Percentiles rank a stretch among this genome's conserved stretches.
Evolutionary conservation across 495 filamentous ascomycete species (phyloP).

Genomic region (Daldinia childiae): DNA sequence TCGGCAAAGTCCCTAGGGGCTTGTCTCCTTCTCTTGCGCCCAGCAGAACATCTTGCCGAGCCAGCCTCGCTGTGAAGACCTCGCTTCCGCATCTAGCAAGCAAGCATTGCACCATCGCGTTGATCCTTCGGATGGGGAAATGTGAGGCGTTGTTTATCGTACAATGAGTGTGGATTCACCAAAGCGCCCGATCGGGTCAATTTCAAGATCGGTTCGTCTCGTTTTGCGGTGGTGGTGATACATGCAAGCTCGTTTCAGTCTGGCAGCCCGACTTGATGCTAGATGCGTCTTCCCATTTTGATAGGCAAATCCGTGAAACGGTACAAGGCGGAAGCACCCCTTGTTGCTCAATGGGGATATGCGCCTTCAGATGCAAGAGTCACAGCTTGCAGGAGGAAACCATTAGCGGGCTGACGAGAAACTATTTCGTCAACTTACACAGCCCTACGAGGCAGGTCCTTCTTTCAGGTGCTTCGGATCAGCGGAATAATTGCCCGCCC

Average conservation of each 20-base stretch:
- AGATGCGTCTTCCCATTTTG: slow-evolving; percentile 9
- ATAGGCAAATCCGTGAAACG: slow-evolving; percentile 13
- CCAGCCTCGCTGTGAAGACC: slow-evolving; percentile 3
- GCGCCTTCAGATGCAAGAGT: not conserved
- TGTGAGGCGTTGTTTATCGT: slow-evolving; percentile 2
- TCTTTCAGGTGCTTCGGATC: slow-evolving; percentile 4
- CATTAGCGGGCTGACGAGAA: slow-evolving; percentile 2
- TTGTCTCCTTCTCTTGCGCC: not conserved
- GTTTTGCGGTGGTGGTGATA: slow-evolving; percentile 10
- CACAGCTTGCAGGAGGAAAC: slow-evolving; percentile 7
- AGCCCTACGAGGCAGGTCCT: slow-evolving; percentile 34
- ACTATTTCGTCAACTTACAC: not conserved
- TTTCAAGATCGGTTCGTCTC: not conserved
- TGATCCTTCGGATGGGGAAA: not conserved
- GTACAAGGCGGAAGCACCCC: slow-evolving; percentile 6
- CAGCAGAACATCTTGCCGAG: not conserved
- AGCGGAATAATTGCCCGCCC: not conserved
- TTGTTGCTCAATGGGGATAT: not conserved
- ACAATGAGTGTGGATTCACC: not conserved
- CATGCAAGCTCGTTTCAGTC: not conserved
- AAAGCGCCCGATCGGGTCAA: not conserved
- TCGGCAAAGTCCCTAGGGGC: slow-evolving; percentile 1
- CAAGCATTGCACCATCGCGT: not conserved
- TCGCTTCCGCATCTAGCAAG: not conserved
- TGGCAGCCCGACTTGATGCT: not conserved